These are phyloP conservation scores for Fusarium sp. DNA, from an alignment of 2,329 filamentous ascomycete genomes.

Conservation along the genomic window DNA sequence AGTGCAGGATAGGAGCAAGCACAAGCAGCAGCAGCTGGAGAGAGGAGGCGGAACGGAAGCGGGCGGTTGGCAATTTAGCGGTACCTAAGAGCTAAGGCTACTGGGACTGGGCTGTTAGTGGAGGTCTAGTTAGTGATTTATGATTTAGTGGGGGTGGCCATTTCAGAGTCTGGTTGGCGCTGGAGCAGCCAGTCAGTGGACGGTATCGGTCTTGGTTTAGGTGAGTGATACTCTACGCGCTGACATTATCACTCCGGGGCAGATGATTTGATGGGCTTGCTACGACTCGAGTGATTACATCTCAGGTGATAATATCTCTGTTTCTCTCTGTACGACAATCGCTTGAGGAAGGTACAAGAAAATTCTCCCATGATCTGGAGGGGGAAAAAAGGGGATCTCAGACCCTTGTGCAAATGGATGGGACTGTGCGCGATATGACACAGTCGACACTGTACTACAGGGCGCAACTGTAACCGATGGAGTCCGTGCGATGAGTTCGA, in stretches of 20 bases:
- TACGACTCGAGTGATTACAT: neutral
- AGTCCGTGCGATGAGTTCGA: constrained; percentile 28
- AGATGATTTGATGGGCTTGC: neutral
- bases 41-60: constrained; percentile 22
- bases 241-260: neutral
- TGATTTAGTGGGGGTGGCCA: constrained; percentile 7
- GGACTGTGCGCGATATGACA: constrained; percentile 7
- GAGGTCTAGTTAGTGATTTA: neutral
- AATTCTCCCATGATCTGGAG: constrained; percentile 2
- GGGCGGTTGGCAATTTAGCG: constrained; percentile 28
- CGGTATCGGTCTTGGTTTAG: constrained; percentile 10
- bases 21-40: neutral
- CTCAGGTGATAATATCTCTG: neutral
- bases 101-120: neutral
- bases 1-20: neutral
- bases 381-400: constrained; percentile 21
- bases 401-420: neutral
- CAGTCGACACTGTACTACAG: constrained; percentile 24
- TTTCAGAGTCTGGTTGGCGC: constrained; percentile 24
- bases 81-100: neutral
- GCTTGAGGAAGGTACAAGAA: neutral
- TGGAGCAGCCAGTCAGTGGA: constrained; percentile 14
- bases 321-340: neutral
- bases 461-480: constrained; percentile 3
- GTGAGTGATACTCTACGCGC: constrained; percentile 25